Base-by-base conservation (phyloP, 257 asterid genomes). In the Parsonsia alboflavescens region DNA sequence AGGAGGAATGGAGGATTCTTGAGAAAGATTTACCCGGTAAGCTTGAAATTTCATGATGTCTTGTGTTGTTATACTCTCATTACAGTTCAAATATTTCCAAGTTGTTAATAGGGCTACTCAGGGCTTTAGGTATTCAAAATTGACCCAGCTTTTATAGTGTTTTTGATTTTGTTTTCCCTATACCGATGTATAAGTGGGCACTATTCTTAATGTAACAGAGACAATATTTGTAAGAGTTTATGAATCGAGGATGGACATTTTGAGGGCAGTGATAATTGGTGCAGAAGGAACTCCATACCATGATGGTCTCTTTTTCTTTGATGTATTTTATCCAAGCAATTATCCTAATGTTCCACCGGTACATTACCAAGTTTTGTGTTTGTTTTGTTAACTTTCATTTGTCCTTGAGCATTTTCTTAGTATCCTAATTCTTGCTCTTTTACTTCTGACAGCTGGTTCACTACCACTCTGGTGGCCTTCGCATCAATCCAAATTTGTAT, bases 261-360 rank as follows among this genome's bases (percentile, higher is more conserved):
- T 95, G 88, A 83, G 97, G 84, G 98, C 98, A 54, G 97, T 86
- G 75, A 89, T 95, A 70, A 78, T 91, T 68, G 99, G 99, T 68
- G 97, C 98, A 19, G 96, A 91, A 78, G 99, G 99, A 79, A 95
- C 99, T 41, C 99, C 99, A 17, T 95, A 92, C 79, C 97, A 92
- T 63, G 99, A 91, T 62, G 99, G 98, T 39, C 96, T 95, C 79
- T 95, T 86, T 81, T 91, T 95, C 97, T 95, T 95, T 75, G 99
- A 95, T 57, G 85, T 95, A 79, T 74, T 72, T 82, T 92, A 92
- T 76, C 98, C 99, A 15, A 76, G 77, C 88, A 82, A 45, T 65
- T 95, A 95, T 78, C 99, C 99, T 61, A 75, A 79, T 67, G 89
- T 83, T 69, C 99, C 98, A 52, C 99, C 99, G 73, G 99, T 95